Evolutionary conservation across 2,329 filamentous ascomycete species (phyloP), one percentile per base, ranked within the genome.

Genomic region (Sporothrix humicola): DNA sequence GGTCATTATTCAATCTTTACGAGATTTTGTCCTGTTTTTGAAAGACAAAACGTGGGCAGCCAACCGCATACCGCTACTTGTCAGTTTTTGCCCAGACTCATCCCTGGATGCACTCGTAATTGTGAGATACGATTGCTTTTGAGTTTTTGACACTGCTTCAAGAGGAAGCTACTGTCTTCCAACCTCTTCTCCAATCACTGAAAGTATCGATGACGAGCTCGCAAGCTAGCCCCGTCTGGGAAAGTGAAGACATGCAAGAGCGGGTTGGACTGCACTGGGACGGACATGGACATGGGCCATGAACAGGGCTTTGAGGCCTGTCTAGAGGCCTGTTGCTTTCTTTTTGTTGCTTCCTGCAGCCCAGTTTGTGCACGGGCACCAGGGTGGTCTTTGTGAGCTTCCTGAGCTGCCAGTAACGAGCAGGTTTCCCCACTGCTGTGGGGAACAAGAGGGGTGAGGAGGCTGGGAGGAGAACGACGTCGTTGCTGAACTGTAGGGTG

Each of bases 151-250:
- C 12, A 3, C 48, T 17, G 9, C 48, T 46, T 46, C 26, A 48
- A 3, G 23, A 26, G 3, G 23, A 26, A 26, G 23, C 48, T 31
- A n/a, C 20, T 37, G 8, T 23, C 23, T 48, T 71, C 13, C 31
- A n/a, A 31, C 23, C 26, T 50, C 12, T 66, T 66, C 44, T 9
- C 63, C 63, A 66, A 48, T 7, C 15, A 59, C 13, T 23, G 20
- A 26, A 37, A 37, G 26, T 26, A 17, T 4, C 31, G 15, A 68
- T 69, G 65, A 54, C 46, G 65, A 69, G 65, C 65, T 69, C 15
- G 9, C 23, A 20, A 31, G 44, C 65, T 69, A 69, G 23, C 7
- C 65, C 37, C 15, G n/a, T 31, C 48, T 37, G 15, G 46, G 46
- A n/a, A 66, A 54, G 46, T 37, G 13, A 31, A 37, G 15, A 37